These are phyloP conservation scores for Zymoseptoria brevis DNA, from an alignment of 2,329 filamentous ascomycete genomes.

Conservation along the genomic window DNA sequence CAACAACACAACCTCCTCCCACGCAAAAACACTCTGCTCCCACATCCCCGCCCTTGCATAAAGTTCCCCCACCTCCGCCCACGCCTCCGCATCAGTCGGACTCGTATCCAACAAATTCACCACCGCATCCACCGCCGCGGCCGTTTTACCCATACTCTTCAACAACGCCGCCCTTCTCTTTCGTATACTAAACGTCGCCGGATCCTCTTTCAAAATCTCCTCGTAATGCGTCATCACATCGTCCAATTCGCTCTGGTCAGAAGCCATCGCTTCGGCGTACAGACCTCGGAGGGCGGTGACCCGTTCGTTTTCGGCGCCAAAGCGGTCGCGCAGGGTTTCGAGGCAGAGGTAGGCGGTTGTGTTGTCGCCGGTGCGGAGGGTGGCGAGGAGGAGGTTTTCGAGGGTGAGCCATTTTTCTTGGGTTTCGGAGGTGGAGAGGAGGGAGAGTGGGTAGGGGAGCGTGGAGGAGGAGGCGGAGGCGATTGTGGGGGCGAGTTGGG, in stretches of 20 bases:
- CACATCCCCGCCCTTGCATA: conserved; percentile 75
- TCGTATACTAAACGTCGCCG: conserved; percentile 73
- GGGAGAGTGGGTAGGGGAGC: conserved; percentile 45
- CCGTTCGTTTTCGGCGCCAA: conserved; percentile 76
- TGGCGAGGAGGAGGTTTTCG: conserved; percentile 79
- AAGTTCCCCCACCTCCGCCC: conserved; percentile 83
- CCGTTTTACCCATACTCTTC: conserved; percentile 58
- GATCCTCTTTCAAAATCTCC: conserved; percentile 61
- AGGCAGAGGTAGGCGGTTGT: conserved; percentile 67
- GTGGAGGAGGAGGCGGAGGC: conserved; percentile 29
- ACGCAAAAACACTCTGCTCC: conserved; percentile 73
- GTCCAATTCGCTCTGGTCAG: conserved; percentile 57
- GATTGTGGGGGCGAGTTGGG: conserved; percentile 37
- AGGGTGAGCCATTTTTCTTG: conserved; percentile 76
- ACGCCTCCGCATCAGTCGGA: conserved; percentile 86
- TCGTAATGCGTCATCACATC: conserved; percentile 71
- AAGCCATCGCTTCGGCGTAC: conserved; percentile 73
- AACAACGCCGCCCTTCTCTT: conserved; percentile 80
- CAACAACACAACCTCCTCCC: conserved; percentile 84
- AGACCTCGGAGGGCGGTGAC: conserved; percentile 76
- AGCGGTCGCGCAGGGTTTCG: conserved; percentile 66
- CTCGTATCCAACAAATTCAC: conserved; percentile 70
- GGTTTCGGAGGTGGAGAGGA: conserved; percentile 53
- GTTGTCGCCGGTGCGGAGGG: conserved; percentile 77
- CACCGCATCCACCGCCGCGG: conserved; percentile 68